Conservation (phyloP, 306 rosid species). For the Abrus pulchellus region DNA sequence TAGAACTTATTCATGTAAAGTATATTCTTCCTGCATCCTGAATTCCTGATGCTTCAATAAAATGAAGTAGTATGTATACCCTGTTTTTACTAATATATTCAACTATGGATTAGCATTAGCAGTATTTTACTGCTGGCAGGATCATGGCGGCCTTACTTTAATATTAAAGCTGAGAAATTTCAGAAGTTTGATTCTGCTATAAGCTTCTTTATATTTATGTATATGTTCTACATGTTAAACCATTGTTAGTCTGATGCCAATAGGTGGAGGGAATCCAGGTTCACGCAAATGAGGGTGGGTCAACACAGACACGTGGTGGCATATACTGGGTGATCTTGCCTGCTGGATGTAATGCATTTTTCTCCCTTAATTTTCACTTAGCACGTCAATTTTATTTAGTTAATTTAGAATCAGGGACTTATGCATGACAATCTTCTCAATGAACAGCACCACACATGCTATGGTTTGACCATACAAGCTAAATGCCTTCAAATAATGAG, state of each 20-base stretch:
- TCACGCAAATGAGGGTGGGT: conserved; percentile 91
- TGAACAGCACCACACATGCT: conserved; percentile 18
- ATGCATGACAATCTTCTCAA: conserved; percentile 8
- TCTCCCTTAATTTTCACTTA: conserved; percentile 38
- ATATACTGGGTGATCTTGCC: conserved; percentile 93
- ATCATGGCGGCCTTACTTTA: conserved; percentile 2
- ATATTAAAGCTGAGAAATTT: conserved; percentile 12
- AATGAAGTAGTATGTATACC: not conserved
- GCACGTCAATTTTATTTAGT: conserved; percentile 11
- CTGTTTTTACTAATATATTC: conserved; percentile 9
- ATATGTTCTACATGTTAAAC: conserved; percentile 40
- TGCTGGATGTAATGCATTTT: conserved; percentile 86
- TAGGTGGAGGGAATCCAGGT: conserved; percentile 96
- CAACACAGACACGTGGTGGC: conserved; percentile 94
- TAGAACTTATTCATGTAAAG: conserved; percentile 1
- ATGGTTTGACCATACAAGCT: conserved; percentile 29
- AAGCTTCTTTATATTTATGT: conserved; percentile 32
- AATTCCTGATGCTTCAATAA: conserved; percentile 27
- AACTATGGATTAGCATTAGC: conserved; percentile 27
- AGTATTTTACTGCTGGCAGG: conserved; percentile 16
- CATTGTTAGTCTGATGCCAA: conserved; percentile 46
- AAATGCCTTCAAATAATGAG: not conserved
- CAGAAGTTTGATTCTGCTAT: conserved; percentile 26
- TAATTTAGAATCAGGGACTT: conserved; percentile 30
- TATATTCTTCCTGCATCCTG: not conserved